Conservation (phyloP, 2,329 filamentous ascomycete species). For the Fusarium kyushuense region DNA sequence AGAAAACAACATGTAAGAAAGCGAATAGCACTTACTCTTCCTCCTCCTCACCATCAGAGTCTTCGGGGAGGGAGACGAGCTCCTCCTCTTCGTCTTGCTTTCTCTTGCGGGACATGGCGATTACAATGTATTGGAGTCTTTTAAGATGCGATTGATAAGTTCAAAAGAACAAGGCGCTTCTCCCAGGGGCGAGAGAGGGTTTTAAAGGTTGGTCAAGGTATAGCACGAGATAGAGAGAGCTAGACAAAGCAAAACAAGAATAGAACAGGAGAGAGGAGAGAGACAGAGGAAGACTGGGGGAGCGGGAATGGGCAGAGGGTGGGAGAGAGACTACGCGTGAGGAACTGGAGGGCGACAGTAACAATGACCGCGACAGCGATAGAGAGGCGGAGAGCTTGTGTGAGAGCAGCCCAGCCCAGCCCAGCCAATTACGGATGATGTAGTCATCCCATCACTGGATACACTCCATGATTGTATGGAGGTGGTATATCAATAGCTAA, state of each 20-base stretch:
- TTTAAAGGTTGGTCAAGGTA: conserved; percentile 38
- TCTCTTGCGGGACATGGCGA: conserved; percentile 65
- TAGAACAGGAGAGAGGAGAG: conserved; percentile 33
- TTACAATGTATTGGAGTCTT: conserved; percentile 22
- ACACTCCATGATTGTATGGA: conserved; percentile 37
- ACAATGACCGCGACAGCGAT: conserved; percentile 11
- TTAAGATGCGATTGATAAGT: conserved; percentile 26
- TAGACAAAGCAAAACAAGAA: conserved; percentile 18
- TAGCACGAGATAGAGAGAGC: conserved; percentile 33
- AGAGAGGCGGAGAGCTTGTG: conserved; percentile 34
- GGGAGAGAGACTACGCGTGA: conserved; percentile 44
- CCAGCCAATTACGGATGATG: conserved; percentile 37
- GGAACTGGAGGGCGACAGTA: conserved; percentile 23
- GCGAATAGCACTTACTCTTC: conserved; percentile 62
- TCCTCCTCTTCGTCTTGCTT: conserved; percentile 66
- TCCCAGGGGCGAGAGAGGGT: conserved; percentile 24
- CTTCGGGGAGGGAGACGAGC: conserved; percentile 66
- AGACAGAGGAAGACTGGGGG: conserved; percentile 31
- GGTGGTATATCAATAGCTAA: conserved; percentile 35
- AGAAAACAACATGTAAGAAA: conserved; percentile 7
- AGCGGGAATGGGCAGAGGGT: conserved; percentile 41
- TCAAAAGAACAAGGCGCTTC: conserved; percentile 14
- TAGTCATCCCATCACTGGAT: conserved; percentile 40
- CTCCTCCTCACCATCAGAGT: conserved; percentile 64
- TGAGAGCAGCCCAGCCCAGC: conserved; percentile 27